Evolutionary conservation across 306 rosid species (phyloP).

Genomic region (Cicer yamashitae): DNA sequence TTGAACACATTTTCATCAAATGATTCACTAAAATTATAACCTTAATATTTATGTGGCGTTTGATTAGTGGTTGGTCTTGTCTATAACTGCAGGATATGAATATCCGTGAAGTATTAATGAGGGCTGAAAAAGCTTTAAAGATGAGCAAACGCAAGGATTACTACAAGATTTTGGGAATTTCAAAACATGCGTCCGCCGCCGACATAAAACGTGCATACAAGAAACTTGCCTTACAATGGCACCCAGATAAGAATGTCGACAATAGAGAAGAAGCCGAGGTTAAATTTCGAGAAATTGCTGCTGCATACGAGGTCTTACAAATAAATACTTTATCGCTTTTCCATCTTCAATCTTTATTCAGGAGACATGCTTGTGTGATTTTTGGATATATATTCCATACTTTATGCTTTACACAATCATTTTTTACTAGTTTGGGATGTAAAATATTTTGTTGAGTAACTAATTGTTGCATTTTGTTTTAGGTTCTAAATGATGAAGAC

Average conservation of each 20-base stretch:
- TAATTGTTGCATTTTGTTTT: conserved; percentile 40
- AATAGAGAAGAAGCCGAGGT: conserved; percentile 95
- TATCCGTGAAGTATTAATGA: conserved; percentile 81
- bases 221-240: conserved; percentile 99
- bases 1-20: conserved; percentile 9
- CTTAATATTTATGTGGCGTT: conserved; percentile 1
- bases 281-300: conserved; percentile 89
- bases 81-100: conserved; percentile 76
- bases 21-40: conserved; percentile 16
- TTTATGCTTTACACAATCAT: neutral
- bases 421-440: conserved; percentile 13
- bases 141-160: conserved; percentile 98
- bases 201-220: conserved; percentile 97
- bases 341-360: conserved; percentile 3
- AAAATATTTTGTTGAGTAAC: conserved; percentile 24
- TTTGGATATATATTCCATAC: conserved; percentile 14
- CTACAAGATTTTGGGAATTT: conserved; percentile 91
- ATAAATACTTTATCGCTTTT: neutral
- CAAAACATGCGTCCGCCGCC: conserved; percentile 75
- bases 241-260: conserved; percentile 94
- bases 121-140: conserved; percentile 95
- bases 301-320: conserved; percentile 85
- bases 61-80: conserved; percentile 11
- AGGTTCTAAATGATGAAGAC: conserved; percentile 92
- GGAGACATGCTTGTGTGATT: conserved; percentile 34